Percentiles rank a stretch among this genome's conserved stretches.
Conservation (phyloP, 805 yeast species). For the Sugiyamaella chiloensis region DNA sequence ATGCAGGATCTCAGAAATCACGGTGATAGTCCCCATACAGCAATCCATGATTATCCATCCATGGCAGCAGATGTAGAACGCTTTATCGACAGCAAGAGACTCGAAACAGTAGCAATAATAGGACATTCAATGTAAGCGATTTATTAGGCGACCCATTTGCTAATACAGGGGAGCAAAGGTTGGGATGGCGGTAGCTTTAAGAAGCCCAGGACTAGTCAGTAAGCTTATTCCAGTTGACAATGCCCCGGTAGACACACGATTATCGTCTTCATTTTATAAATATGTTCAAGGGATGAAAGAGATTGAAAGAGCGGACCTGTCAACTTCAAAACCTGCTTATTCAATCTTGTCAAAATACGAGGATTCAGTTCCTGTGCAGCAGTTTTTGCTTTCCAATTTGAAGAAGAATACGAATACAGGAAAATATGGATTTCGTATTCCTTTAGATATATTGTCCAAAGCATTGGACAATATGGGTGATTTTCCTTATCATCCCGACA, state of each 20-base stretch:
- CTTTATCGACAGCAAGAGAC: conserved; percentile 51
- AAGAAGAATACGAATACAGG: conserved; percentile 42
- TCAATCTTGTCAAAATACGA: conserved; percentile 61
- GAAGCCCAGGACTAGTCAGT: conserved; percentile 57
- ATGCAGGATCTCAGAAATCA: conserved; percentile 74
- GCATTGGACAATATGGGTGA: conserved; percentile 60
- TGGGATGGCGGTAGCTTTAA: conserved; percentile 80
- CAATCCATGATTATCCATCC: conserved; percentile 70
- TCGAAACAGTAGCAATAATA: conserved; percentile 34
- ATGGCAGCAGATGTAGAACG: conserved; percentile 82
- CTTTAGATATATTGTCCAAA: conserved; percentile 64
- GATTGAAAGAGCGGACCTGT: conserved; percentile 48
- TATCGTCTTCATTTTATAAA: conserved; percentile 56
- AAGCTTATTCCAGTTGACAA: conserved; percentile 80
- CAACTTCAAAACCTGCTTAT: conserved; percentile 64
- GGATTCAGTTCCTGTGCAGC: conserved; percentile 56
- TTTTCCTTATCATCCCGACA: conserved; percentile 67
- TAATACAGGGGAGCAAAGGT: conserved; percentile 81
- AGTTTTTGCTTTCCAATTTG: conserved; percentile 73
- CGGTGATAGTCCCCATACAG: conserved; percentile 83
- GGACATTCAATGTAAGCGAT: conserved; percentile 41
- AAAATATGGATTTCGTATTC: conserved; percentile 52
- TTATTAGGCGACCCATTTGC: background rate
- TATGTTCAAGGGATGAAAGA: conserved; percentile 63
- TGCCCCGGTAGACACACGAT: conserved; percentile 71